Percentiles rank a stretch among this genome's conserved stretches.
Evolutionary conservation across 805 yeast species (phyloP).

Genomic region (Zygosaccharomyces bisporus): DNA sequence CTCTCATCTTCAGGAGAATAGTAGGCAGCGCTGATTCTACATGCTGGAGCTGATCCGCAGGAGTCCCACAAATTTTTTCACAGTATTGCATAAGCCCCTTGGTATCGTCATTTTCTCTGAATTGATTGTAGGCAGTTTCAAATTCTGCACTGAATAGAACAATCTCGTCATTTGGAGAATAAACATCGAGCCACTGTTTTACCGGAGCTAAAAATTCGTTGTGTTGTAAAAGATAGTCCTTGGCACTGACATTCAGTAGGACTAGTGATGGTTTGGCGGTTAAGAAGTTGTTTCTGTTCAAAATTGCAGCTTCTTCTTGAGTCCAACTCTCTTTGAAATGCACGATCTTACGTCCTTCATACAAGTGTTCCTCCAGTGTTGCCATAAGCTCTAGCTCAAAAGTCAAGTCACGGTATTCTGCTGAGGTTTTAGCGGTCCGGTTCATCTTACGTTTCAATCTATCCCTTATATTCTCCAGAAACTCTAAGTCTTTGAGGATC

Average conservation of each 20-base stretch:
- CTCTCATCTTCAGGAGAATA: constrained; percentile 63
- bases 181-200: constrained; percentile 59
- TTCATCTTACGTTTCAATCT: constrained; percentile 41
- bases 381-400: constrained; percentile 39
- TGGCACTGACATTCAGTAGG: constrained; percentile 66
- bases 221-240: constrained; percentile 54
- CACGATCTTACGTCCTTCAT: constrained; percentile 52
- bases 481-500: constrained; percentile 73
- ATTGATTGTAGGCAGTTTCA: constrained; percentile 39
- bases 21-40: constrained; percentile 57
- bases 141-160: constrained; percentile 63
- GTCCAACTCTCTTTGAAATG: constrained; percentile 61
- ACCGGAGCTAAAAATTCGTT: constrained; percentile 53
- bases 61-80: constrained; percentile 33
- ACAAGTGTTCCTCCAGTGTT: constrained; percentile 46
- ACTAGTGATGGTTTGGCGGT: constrained; percentile 89
- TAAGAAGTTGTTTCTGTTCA: constrained; percentile 67
- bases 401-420: constrained; percentile 47
- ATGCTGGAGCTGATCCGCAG: constrained; percentile 34
- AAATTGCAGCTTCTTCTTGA: constrained; percentile 57
- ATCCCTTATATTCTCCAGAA: constrained; percentile 56
- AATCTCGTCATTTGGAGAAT: constrained; percentile 64
- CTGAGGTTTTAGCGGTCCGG: constrained; percentile 41
- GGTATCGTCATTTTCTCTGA: constrained; percentile 28
- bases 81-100: constrained; percentile 21